A percentile compares a stretch with the other conserved stretches of the same genome.
Conservation (phyloP, 108 stramenopile species). For the Conticribra guillardii region DNA sequence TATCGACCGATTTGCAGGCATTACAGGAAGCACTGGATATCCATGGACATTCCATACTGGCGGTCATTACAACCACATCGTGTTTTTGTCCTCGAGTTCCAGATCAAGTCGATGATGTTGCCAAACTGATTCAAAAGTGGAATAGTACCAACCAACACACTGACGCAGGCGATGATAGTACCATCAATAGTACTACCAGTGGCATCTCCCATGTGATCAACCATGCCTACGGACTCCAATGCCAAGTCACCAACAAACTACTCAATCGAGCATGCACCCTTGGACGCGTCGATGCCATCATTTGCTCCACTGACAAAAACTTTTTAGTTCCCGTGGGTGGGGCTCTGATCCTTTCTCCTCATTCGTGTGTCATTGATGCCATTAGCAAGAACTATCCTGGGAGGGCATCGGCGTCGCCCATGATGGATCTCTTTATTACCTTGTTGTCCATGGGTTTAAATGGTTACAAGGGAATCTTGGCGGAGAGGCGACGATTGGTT, state of each 20-base stretch:
- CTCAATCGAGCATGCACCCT: conserved; percentile 85
- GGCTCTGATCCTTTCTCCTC: conserved; percentile 86
- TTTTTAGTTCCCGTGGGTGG: conserved; percentile 98
- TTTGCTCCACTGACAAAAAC: conserved; percentile 99
- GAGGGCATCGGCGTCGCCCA: conserved; percentile 92
- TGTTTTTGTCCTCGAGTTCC: conserved; percentile 98
- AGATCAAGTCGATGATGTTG: conserved; percentile 90
- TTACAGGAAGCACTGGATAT: conserved; percentile 64
- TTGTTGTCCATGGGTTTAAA: conserved; percentile 92
- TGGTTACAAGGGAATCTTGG: conserved; percentile 77
- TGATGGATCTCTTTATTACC: conserved; percentile 97
- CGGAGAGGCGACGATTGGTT: conserved; percentile 61
- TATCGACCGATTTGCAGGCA: conserved; percentile 90
- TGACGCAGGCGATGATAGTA: too few relatives aligned
- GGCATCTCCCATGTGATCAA: conserved; percentile 94
- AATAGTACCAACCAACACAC: conserved; percentile 27
- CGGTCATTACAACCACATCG: conserved; percentile 94
- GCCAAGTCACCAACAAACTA: conserved; percentile 71
- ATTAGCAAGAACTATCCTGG: conserved; percentile 96
- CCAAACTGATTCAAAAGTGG: conserved; percentile 74
- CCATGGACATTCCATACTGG: conserved; percentile 67
- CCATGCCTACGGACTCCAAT: conserved; percentile 99
- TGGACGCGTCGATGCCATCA: conserved; percentile 96
- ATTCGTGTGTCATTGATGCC: conserved; percentile 65
- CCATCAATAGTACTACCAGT: too few relatives aligned